phyloP scores from a whole-genome alignment of 257 asterid genomes.

The Verbascum thapsus region DNA sequence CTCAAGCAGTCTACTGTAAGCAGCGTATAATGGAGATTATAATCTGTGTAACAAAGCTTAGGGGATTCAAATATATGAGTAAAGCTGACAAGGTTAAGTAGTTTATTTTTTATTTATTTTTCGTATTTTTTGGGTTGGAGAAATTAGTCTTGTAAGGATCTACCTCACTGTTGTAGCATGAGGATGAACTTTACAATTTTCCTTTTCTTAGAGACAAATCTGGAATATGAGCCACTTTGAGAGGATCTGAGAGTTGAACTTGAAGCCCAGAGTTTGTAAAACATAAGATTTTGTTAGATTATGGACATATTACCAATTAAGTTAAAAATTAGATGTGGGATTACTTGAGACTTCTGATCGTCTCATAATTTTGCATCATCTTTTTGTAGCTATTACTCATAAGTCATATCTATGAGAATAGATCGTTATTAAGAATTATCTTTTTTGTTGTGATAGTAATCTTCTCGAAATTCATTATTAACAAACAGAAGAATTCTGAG shows the following conservation, averaged over 20 bases:
- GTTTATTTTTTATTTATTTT: slow-evolving; percentile 7
- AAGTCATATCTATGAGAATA: too few species aligned
- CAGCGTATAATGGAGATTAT: slow-evolving; percentile 30
- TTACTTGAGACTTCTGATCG: too few species aligned
- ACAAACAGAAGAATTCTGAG: too few species aligned
- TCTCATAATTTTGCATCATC: not conserved
- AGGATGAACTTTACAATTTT: slow-evolving; percentile 32
- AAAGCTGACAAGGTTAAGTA: slow-evolving; percentile 30
- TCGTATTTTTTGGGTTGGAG: not conserved
- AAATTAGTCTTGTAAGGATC: slow-evolving; percentile 31
- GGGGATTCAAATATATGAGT: slow-evolving; percentile 30
- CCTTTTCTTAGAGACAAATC: slow-evolving; percentile 29
- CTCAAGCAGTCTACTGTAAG: slow-evolving; percentile 33
- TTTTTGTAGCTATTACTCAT: not conserved
- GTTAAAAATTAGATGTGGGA: not conserved
- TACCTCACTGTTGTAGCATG: slow-evolving; percentile 58
- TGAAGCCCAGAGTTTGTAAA: slow-evolving; percentile 52
- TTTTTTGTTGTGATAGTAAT: too few species aligned
- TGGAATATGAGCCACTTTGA: slow-evolving; percentile 27
- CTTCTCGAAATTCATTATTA: too few species aligned
- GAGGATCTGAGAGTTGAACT: slow-evolving; percentile 34
- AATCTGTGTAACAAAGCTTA: slow-evolving; percentile 32
- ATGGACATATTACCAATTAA: slow-evolving; percentile 16
- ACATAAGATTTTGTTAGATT: slow-evolving; percentile 27
- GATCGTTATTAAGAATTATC: too few species aligned